phyloP scores from a whole-genome alignment of 306 rosid genomes.

The Castanospermum australe region DNA sequence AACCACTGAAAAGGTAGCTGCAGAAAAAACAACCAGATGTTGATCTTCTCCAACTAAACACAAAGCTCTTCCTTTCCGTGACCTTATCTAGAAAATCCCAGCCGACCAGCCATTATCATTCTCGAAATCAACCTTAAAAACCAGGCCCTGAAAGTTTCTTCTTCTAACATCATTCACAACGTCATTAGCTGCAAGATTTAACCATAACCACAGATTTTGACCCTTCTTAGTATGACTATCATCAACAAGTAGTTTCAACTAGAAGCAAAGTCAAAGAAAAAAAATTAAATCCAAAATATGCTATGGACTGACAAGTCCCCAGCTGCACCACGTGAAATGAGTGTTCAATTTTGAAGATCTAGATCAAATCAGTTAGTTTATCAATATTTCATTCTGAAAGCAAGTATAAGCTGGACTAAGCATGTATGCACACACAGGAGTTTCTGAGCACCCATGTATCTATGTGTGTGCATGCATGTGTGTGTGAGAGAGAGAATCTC shows the following conservation, averaged over 20 bases:
- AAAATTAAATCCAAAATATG: not conserved
- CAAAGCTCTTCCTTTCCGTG: not conserved
- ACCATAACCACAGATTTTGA: not conserved
- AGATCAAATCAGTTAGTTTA: not conserved
- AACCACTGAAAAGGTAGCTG: not conserved
- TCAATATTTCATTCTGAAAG: not conserved
- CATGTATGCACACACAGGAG: not conserved
- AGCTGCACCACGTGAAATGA: not conserved
- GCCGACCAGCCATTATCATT: no score
- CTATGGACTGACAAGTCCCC: slow-evolving; percentile 5
- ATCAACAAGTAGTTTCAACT: not conserved
- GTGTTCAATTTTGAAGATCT: slow-evolving; percentile 3
- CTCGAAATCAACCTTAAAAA: not conserved
- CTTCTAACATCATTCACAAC: not conserved
- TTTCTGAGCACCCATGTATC: not conserved
- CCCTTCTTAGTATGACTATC: no score
- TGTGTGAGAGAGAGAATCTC: not conserved
- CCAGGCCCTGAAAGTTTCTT: not conserved
- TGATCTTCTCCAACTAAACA: not conserved
- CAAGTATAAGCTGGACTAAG: not conserved
- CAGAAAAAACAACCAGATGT: not conserved
- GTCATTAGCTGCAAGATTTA: not conserved
- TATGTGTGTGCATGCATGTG: not conserved
- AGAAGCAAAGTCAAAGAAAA: not conserved
- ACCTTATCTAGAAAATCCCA: not conserved